phyloP scores from a whole-genome alignment of 345 rosid species.

The Lepidium aucheri region DNA sequence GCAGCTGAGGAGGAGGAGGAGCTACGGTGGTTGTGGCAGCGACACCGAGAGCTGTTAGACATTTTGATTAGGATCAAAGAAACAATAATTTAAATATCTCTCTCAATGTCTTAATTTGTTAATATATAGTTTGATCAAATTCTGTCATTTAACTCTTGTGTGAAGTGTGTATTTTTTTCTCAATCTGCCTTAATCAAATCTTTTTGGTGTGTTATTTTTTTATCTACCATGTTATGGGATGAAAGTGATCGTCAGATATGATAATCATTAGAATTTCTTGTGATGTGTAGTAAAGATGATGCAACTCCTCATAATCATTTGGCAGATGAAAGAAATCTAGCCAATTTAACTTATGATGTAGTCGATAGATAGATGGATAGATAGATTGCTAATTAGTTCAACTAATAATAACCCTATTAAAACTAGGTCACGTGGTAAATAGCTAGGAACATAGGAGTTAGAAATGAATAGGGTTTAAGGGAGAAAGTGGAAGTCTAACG shows the following conservation, averaged over 20 bases:
- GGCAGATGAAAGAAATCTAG: not conserved
- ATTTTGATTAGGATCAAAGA: slow-evolving; percentile 2
- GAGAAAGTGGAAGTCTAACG: not conserved
- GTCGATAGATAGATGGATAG: not conserved
- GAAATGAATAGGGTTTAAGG: not conserved
- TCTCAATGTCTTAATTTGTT: not conserved
- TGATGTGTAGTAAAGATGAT: not conserved
- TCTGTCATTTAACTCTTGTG: not conserved
- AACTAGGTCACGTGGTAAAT: not conserved
- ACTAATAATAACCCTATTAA: too few species aligned
- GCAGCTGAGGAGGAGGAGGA: not conserved
- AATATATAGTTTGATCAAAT: slow-evolving; percentile 1
- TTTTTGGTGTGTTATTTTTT: slow-evolving; percentile 8
- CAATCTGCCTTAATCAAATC: not conserved
- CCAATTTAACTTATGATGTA: not conserved
- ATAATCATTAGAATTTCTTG: not conserved
- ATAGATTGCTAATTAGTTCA: too few species aligned
- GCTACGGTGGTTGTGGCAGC: not conserved
- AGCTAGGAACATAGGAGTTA: not conserved
- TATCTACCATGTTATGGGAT: not conserved
- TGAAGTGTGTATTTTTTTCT: slow-evolving; percentile 3
- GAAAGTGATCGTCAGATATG: slow-evolving; percentile 5
- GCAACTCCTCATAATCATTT: slow-evolving; percentile 3
- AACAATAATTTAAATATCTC: not conserved
- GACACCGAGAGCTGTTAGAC: slow-evolving; percentile 14